Evolutionary conservation across 2,329 filamentous ascomycete species (phyloP), one percentile per base, ranked within the genome.

Genomic region (Fusarium bulbicola): DNA sequence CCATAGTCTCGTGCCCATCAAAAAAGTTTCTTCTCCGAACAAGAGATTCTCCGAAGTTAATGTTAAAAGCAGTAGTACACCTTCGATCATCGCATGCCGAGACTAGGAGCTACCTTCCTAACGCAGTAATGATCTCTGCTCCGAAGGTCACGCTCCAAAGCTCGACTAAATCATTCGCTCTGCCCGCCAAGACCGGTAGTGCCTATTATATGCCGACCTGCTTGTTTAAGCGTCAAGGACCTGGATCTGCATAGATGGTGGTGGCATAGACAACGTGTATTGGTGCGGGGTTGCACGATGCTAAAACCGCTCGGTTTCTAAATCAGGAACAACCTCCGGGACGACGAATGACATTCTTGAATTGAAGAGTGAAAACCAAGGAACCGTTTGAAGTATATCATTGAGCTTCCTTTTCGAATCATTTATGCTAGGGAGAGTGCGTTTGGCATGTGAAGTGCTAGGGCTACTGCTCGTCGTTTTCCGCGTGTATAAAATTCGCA

Each of bases 401-500:
- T 11, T 42, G 36, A 69, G 36, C 50, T 69, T 69, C 66, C 66
- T 26, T 52, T 68, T 68, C 6, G 20, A 67, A 16, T 10, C 7
- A 28, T 8, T 47, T 14, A 9, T 20, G 16, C 21, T n/a, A 6
- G 12, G 21, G 4, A 15, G 9, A n/a, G 12, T 26, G 18, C n/a
- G 6, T 14, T 6, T 16, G 15, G 14, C 64, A 64, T 52, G 49
- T 50, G 49, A 46, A n/a, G 16, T 24, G 12, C 18, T 1, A 3
- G 13, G 13, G 3, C 32, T 66, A 70, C 58, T 76, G 72, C 28
- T 72, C 24, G 7, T 72, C 56, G 21, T 76, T 75, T 24, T 72
- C n/a, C 18, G 74, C 72, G 42, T 76, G 74, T 20, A 76, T 70
- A 1, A 76, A 76, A 52, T 76, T 76, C 11, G 74, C 74, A 59